These are phyloP conservation scores for Thermoascus crustaceus DNA, from an alignment of 2,329 filamentous ascomycete species.

Conservation along the genomic window DNA sequence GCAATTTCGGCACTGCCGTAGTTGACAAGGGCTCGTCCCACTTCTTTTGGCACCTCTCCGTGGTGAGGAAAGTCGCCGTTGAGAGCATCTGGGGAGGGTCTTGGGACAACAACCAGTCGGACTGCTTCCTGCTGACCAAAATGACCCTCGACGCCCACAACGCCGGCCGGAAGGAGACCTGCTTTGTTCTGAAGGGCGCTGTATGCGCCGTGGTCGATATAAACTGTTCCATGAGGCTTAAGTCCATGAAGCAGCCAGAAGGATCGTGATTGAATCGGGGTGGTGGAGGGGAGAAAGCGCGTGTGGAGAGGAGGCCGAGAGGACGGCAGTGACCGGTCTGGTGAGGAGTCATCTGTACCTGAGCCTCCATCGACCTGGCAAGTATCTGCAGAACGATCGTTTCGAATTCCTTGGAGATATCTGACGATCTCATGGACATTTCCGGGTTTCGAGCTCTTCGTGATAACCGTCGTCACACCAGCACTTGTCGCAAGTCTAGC, in stretches of 20 bases:
- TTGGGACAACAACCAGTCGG: slow-evolving; percentile 70
- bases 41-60: slow-evolving; percentile 52
- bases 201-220: slow-evolving; percentile 86
- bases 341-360: slow-evolving; percentile 18
- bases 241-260: slow-evolving; percentile 97
- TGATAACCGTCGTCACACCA: slow-evolving; percentile 93
- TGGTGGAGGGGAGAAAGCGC: slow-evolving; percentile 75
- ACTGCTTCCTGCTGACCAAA: slow-evolving; percentile 94
- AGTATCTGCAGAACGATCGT: no score
- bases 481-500: slow-evolving; percentile 86
- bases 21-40: slow-evolving; percentile 84
- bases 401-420: slow-evolving; percentile 61
- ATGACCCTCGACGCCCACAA: slow-evolving; percentile 77
- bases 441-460: slow-evolving; percentile 82
- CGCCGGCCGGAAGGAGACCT: slow-evolving; percentile 79
- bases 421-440: slow-evolving; percentile 83
- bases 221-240: slow-evolving; percentile 80
- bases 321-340: slow-evolving; percentile 35
- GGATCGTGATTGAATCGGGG: slow-evolving; percentile 83
- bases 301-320: slow-evolving; percentile 66
- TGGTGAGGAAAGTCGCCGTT: slow-evolving; percentile 33
- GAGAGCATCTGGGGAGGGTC: slow-evolving; percentile 35
- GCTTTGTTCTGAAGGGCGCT: slow-evolving; percentile 73
- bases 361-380: slow-evolving; percentile 13
- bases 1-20: slow-evolving; percentile 80